Evolutionary conservation across 176 grass and related monocot species (phyloP).

Genomic region (Puccinellia tenuiflora): DNA sequence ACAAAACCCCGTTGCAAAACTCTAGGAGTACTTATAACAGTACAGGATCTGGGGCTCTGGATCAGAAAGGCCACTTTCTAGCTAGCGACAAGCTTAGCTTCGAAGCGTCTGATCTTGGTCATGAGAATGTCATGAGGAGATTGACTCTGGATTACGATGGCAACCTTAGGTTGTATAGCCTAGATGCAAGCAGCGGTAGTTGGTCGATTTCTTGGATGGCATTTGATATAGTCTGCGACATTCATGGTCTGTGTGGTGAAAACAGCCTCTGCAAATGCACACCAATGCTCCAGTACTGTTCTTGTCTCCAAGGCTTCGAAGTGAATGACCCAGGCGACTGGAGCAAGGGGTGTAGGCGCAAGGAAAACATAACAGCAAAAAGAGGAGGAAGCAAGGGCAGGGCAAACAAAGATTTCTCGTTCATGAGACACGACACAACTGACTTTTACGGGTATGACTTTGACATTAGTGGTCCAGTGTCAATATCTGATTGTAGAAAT

Average conservation of each 20-base stretch:
- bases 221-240: neutral
- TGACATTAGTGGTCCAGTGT: rapidly evolving
- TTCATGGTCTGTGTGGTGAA: slow-evolving; percentile 41
- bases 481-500: slow-evolving; percentile 1
- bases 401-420: neutral
- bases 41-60: slow-evolving; percentile 20
- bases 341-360: slow-evolving; percentile 51
- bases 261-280: slow-evolving; percentile 37
- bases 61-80: slow-evolving; percentile 34
- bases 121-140: neutral
- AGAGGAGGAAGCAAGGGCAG: neutral
- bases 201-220: slow-evolving; percentile 45
- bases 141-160: slow-evolving; percentile 60
- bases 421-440: neutral
- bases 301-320: slow-evolving; percentile 45
- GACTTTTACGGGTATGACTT: slow-evolving; percentile 52
- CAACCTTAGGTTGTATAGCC: slow-evolving; percentile 49
- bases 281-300: neutral
- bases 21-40: slow-evolving; percentile 32
- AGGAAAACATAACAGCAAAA: neutral
- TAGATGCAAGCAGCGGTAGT: neutral
- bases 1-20: neutral
- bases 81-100: slow-evolving; percentile 34
- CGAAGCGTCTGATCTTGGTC: slow-evolving; percentile 38
- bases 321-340: slow-evolving; percentile 33